Conservation (phyloP, 1,284 basidiomycete genomes). For the Ustilago vetiveriae region DNA sequence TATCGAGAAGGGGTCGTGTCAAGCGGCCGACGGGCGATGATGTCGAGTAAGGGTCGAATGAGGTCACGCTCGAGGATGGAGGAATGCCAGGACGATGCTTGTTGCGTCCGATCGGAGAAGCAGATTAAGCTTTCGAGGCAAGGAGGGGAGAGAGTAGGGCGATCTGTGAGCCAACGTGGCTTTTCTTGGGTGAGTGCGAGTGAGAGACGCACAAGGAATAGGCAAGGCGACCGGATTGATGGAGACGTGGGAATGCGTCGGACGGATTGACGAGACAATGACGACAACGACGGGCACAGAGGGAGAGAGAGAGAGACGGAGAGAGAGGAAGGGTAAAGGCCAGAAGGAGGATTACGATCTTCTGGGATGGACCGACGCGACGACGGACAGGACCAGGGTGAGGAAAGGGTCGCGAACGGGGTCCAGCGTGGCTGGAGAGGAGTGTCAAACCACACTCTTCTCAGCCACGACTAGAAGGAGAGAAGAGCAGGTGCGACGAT, state of each 20-base stretch:
- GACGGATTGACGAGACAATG: slow-evolving; percentile 12
- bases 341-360: too few species aligned
- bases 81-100: too few species aligned
- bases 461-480: slow-evolving; percentile 12
- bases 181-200: too few species aligned
- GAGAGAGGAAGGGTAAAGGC: background rate
- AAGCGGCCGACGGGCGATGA: slow-evolving; percentile 1
- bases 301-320: too few species aligned
- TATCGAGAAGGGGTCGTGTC: background rate
- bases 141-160: background rate
- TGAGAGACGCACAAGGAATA: too few species aligned
- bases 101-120: too few species aligned
- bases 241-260: background rate
- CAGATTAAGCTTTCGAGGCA: slow-evolving; percentile 6
- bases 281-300: slow-evolving; percentile 24
- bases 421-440: slow-evolving; percentile 34
- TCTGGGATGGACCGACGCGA: too few species aligned
- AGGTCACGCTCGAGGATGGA: slow-evolving; percentile 9
- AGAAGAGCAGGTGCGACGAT: background rate
- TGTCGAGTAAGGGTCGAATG: background rate
- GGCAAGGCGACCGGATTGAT: background rate
- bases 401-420: too few species aligned
- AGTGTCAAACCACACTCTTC: slow-evolving; percentile 2
- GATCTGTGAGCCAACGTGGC: background rate
- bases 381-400: too few species aligned